These are phyloP conservation scores for Alternaria atra DNA, from an alignment of 2,329 filamentous ascomycete species.

Conservation along the genomic window DNA sequence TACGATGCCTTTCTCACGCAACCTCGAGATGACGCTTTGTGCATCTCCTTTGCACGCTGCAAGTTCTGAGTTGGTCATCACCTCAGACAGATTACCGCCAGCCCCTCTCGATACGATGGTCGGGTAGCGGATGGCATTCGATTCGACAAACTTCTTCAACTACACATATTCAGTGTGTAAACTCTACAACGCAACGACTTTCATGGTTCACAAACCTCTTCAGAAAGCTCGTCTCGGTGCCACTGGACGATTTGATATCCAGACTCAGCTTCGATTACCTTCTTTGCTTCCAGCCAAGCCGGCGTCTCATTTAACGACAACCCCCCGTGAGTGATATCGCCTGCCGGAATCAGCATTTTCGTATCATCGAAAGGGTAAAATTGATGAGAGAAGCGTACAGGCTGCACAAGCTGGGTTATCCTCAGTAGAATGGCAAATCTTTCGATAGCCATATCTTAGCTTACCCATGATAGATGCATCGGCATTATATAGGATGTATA, in stretches of 20 bases:
- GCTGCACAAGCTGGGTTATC: constrained; percentile 2
- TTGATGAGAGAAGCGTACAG: background rate
- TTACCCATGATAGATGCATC: constrained; percentile 3
- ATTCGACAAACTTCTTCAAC: background rate
- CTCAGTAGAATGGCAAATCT: constrained; percentile 1
- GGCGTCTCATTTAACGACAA: background rate
- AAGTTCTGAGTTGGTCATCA: background rate
- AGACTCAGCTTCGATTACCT: background rate
- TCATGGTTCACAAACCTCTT: too few relatives aligned
- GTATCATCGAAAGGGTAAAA: too few relatives aligned
- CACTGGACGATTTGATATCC: too few relatives aligned
- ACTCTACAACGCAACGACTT: too few relatives aligned
- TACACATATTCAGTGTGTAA: background rate
- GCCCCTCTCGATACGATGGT: background rate
- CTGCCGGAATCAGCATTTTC: background rate
- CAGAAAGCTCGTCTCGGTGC: too few relatives aligned
- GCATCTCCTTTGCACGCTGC: constrained; percentile 1
- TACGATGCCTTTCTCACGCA: background rate
- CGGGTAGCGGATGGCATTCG: background rate
- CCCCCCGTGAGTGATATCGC: constrained; percentile 1
- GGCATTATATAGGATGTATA: background rate
- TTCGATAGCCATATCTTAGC: background rate
- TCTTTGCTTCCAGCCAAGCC: background rate
- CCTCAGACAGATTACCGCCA: background rate
- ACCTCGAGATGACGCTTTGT: background rate